Evolutionary conservation across 352 stramenopile genomes (phyloP), one percentile per base, ranked within the genome.

Genomic region (Globisporangium mamillatum): DNA sequence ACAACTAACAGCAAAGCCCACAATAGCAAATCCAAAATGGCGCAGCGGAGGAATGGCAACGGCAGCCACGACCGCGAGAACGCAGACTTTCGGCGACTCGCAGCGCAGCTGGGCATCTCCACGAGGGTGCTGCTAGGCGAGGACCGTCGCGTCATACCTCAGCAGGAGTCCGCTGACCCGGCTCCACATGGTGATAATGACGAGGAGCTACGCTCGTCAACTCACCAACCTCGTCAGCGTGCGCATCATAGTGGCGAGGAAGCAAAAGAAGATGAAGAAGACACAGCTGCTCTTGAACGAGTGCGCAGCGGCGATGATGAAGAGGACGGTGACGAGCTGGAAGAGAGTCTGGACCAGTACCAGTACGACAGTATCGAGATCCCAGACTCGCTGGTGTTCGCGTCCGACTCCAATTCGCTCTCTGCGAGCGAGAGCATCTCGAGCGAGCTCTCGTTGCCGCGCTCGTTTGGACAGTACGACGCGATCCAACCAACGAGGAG

Each of bases 381-480:
- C 22, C 58, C 58, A 18, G 66, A 66, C 18, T 81, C 74, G 54
- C 61, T 83, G 46, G 75, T 67, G 27, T 29, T 80, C 9, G 68
- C 73, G 41, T 81, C 75, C 1, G 76, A 85, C 68, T 91, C 83
- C 6, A 75, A 81, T 44, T 71, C 72, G 54, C 41, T 58, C 57
- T 83, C 76, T 38, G 84, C 82, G 4, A 90, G 76, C 66, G 84
- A 92, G 73, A 86, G 81, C 18, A 65, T 84, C 44, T 92, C 83
- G 32, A 92, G 84, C 63, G 84, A 92, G 20, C 72, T 92, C 54
- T 92, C 82, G 52, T 68, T 92, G 50, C 82, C 84, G 29, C 80
- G 76, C 16, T 92, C 84, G 16, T 89, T 92, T 65, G 84, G 84
- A 1, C 77, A 88, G 22, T 90, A 89, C 61, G 81, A 87, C 60